These are phyloP conservation scores for Fomitopsis serialis DNA, from an alignment of 768 basidiomycete species.

Conservation along the genomic window DNA sequence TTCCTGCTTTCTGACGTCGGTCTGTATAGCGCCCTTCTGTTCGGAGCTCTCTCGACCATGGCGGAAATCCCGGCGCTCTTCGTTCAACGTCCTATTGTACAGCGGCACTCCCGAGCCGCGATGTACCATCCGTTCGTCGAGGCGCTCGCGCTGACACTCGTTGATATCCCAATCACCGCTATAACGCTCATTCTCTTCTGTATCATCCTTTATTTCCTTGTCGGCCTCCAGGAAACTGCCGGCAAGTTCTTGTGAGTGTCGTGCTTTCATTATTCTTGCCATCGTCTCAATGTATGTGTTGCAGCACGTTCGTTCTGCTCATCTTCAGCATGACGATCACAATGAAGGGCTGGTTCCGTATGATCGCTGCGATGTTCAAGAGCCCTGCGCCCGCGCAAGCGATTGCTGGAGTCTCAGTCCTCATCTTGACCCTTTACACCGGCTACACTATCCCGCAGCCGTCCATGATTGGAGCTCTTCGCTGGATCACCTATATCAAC, in stretches of 20 bases:
- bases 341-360: slow-evolving; percentile 76
- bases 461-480: slow-evolving; percentile 62
- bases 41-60: slow-evolving; percentile 54
- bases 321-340: slow-evolving; percentile 51
- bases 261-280: background rate
- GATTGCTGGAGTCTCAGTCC: slow-evolving; percentile 44
- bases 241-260: slow-evolving; percentile 60
- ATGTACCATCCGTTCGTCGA: slow-evolving; percentile 58
- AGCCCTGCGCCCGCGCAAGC: slow-evolving; percentile 59
- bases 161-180: slow-evolving; percentile 56
- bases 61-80: slow-evolving; percentile 58
- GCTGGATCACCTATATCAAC: slow-evolving; percentile 64
- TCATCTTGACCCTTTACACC: slow-evolving; percentile 52
- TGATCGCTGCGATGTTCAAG: slow-evolving; percentile 53
- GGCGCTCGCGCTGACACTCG: slow-evolving; percentile 51
- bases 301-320: slow-evolving; percentile 55
- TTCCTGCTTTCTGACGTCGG: background rate
- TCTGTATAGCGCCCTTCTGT: slow-evolving; percentile 44
- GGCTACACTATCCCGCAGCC: slow-evolving; percentile 58
- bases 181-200: slow-evolving; percentile 38
- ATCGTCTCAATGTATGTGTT: background rate
- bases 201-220: slow-evolving; percentile 57
- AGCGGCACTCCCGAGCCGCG: slow-evolving; percentile 51
- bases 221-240: slow-evolving; percentile 47
- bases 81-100: slow-evolving; percentile 53